These are phyloP conservation scores for Globisporangium rhizosaccharum DNA, from an alignment of 352 stramenopile genomes.

Conservation along the genomic window DNA sequence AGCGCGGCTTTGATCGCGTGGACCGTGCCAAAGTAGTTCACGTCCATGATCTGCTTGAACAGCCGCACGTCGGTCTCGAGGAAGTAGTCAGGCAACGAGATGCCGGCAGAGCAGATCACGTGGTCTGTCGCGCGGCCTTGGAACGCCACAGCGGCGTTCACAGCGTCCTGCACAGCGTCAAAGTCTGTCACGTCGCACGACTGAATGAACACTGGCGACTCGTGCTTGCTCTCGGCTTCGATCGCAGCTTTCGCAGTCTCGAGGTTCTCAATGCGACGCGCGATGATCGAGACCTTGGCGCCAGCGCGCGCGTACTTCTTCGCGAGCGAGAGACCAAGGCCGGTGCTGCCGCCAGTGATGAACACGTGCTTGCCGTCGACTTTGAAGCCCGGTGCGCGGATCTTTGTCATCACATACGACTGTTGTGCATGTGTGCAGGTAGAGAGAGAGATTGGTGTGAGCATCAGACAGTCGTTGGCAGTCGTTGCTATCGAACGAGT, in stretches of 20 bases:
- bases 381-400: constrained; percentile 57
- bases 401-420: constrained; percentile 61
- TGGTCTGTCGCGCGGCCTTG: constrained; percentile 65
- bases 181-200: constrained; percentile 73
- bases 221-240: constrained; percentile 30
- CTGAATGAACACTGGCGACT: constrained; percentile 51
- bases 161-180: constrained; percentile 45
- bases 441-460: constrained; percentile 1
- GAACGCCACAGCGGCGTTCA: constrained; percentile 62
- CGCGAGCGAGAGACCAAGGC: constrained; percentile 59
- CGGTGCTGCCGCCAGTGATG: constrained; percentile 45
- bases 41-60: constrained; percentile 76
- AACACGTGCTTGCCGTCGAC: constrained; percentile 82
- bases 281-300: constrained; percentile 71
- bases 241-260: constrained; percentile 61
- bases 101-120: constrained; percentile 62
- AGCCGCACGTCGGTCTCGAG: constrained; percentile 64
- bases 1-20: constrained; percentile 81
- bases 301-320: constrained; percentile 62
- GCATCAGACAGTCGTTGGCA: not conserved
- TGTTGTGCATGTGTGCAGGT: constrained; percentile 11
- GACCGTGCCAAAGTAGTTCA: constrained; percentile 86
- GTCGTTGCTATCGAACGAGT: too few species aligned
- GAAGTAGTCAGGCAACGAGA: constrained; percentile 64
- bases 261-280: constrained; percentile 52